Evolutionary conservation across 495 filamentous ascomycete genomes (phyloP).

Genomic region (Hypoxylon trugodes): DNA sequence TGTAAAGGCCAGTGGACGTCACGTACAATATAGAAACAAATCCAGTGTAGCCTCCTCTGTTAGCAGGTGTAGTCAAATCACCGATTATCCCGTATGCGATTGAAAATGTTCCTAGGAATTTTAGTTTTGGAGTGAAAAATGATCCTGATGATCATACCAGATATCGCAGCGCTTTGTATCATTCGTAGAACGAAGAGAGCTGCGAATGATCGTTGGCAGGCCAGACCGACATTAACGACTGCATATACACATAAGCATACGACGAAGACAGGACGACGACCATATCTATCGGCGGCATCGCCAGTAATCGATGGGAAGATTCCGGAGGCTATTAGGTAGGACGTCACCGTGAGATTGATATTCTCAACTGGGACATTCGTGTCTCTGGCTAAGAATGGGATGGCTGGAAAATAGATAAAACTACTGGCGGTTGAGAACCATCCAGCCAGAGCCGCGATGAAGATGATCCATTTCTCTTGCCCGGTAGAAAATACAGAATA

Average conservation of each 20-base stretch:
- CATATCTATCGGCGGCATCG: conserved; percentile 3
- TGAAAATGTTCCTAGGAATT: background rate
- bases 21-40: conserved; percentile 3
- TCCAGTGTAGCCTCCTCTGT: conserved; percentile 2
- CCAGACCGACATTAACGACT: background rate
- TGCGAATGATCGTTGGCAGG: background rate
- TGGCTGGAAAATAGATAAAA: conserved; percentile 55
- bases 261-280: background rate
- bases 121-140: background rate
- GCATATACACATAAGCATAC: background rate
- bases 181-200: background rate
- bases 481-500: conserved; percentile 25
- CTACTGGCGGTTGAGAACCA: conserved; percentile 51
- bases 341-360: conserved; percentile 49
- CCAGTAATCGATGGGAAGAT: background rate
- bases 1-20: too few relatives aligned
- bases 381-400: conserved; percentile 43
- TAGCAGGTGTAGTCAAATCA: background rate
- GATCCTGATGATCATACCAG: background rate
- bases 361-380: conserved; percentile 40
- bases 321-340: background rate
- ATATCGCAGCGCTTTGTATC: conserved; percentile 4
- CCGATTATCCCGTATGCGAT: conserved; percentile 1
- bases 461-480: conserved; percentile 52
- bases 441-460: conserved; percentile 40